Evolutionary conservation across 2,329 filamentous ascomycete species (phyloP).

Genomic region (Lecanicillium sp.): DNA sequence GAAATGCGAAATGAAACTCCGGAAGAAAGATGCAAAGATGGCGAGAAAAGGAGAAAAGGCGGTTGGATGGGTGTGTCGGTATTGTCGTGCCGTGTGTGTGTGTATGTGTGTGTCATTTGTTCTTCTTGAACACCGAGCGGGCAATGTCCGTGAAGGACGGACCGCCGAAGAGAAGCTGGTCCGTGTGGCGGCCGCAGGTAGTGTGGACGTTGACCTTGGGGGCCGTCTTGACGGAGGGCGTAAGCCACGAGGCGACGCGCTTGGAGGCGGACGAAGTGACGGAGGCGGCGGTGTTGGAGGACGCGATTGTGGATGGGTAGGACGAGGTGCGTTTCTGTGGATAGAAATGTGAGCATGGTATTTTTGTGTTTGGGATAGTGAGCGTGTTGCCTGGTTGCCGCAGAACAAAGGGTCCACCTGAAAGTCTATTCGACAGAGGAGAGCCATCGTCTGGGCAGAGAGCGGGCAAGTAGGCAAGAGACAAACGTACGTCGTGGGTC

Average conservation of each 20-base stretch:
- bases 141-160: conserved; percentile 39
- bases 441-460: too few species aligned
- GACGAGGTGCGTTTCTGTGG: conserved; percentile 9
- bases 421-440: too few species aligned
- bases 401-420: not conserved
- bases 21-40: too few species aligned
- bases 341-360: not conserved
- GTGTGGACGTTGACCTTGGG: conserved; percentile 46
- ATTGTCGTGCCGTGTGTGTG: not conserved
- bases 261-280: conserved; percentile 22
- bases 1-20: too few species aligned
- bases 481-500: conserved; percentile 2
- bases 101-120: too few species aligned
- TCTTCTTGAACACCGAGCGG: conserved; percentile 34
- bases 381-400: not conserved
- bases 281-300: conserved; percentile 21
- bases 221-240: conserved; percentile 28
- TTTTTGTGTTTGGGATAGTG: too few species aligned
- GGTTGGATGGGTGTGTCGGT: too few species aligned
- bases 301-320: conserved; percentile 24
- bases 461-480: not conserved
- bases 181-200: conserved; percentile 49
- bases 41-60: too few species aligned
- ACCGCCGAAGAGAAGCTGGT: conserved; percentile 47
- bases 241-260: conserved; percentile 26